Conservation (phyloP, 116 monocot species). For the Papilionanthe hybrid region DNA sequence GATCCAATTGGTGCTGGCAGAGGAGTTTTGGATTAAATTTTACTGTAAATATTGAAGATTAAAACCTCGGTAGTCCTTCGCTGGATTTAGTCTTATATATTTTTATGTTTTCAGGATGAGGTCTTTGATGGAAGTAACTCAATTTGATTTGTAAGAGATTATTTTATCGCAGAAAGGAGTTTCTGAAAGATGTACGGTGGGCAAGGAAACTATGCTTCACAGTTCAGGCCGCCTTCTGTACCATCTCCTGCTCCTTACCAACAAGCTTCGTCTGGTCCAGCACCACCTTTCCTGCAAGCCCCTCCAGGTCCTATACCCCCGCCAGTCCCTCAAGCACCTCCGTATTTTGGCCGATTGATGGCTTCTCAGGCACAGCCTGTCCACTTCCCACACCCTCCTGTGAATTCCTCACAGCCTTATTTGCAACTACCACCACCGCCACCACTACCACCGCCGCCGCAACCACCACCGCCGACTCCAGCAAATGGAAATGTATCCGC, state of each 20-base stretch:
- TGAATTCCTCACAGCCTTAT: slow-evolving; percentile 11
- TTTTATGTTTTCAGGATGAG: background rate
- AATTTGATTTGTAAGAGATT: background rate
- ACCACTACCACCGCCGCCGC: background rate
- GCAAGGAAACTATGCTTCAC: slow-evolving; percentile 26
- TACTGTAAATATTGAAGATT: background rate
- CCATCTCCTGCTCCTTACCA: slow-evolving; percentile 8
- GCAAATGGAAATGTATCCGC: background rate
- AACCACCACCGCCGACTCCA: background rate
- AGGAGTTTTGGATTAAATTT: background rate
- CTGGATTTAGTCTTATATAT: background rate
- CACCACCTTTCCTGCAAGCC: background rate
- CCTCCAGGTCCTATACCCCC: background rate
- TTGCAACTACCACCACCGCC: slow-evolving; percentile 2
- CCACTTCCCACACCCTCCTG: background rate
- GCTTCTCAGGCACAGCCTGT: slow-evolving; percentile 5
- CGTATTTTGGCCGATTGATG: background rate
- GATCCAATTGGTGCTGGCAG: background rate
- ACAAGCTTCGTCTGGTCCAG: slow-evolving; percentile 6
- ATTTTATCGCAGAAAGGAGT: background rate
- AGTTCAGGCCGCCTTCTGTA: slow-evolving; percentile 12
- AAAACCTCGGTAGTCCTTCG: background rate
- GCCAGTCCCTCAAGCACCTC: background rate
- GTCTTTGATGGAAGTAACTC: background rate
- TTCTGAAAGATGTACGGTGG: slow-evolving; percentile 16